Conservation (phyloP, 2,329 filamentous ascomycete genomes). For the Corinectria fuckeliana region DNA sequence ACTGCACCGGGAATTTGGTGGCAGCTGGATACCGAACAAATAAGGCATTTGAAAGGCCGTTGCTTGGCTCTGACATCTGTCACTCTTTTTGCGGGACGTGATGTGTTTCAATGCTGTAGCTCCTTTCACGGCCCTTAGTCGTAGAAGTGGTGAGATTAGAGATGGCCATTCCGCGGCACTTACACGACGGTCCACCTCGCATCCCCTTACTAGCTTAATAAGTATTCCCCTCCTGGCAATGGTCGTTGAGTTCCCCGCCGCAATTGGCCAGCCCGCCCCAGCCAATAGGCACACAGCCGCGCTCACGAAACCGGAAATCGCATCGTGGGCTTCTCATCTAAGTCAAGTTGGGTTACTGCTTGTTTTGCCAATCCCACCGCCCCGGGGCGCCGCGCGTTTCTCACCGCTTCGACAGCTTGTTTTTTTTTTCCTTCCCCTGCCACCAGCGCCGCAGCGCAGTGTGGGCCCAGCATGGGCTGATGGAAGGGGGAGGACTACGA, state of each 20-base stretch:
- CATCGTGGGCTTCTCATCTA: background rate
- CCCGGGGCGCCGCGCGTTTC: background rate
- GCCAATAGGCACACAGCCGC: conserved; percentile 27
- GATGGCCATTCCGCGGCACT: background rate
- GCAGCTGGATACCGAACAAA: conserved; percentile 3
- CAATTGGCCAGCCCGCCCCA: conserved; percentile 10
- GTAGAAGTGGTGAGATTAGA: background rate
- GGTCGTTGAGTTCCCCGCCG: conserved; percentile 20
- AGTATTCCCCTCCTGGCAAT: conserved; percentile 19
- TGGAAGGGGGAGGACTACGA: background rate
- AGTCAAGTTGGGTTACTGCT: too few relatives aligned
- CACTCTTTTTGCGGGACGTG: background rate
- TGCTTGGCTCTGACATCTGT: background rate
- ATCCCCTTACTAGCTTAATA: background rate
- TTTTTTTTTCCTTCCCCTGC: background rate
- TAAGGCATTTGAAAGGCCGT: conserved; percentile 4
- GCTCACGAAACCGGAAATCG: conserved; percentile 33
- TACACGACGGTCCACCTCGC: background rate
- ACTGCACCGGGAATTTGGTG: background rate
- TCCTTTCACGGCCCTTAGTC: background rate
- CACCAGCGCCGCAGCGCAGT: background rate
- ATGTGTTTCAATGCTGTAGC: background rate
- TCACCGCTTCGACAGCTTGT: conserved; percentile 19
- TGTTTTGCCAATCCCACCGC: too few relatives aligned
- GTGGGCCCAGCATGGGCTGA: conserved; percentile 11